Base-by-base conservation (phyloP, 1,284 basidiomycete species). In the Boletellus dicymbophilus region DNA sequence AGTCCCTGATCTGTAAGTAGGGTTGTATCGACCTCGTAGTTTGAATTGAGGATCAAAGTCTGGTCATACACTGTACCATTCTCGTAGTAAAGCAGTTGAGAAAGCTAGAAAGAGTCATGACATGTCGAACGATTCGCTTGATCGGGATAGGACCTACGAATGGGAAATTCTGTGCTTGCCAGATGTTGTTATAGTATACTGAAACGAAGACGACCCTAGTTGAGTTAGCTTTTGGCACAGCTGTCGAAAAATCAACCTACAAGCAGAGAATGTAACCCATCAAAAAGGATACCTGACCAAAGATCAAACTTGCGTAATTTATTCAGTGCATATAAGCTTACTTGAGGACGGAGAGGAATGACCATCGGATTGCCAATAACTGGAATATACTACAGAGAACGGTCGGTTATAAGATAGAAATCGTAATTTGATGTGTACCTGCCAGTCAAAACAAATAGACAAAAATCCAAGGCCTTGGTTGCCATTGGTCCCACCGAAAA, bases 401-500 rank as follows among this genome's bases (percentile, higher is more conserved):
- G 22, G 21, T 52, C 21, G 54, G 9, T 31, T 3, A 31, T 21
- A n/a, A n/a, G n/a, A 21, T 18, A 37, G 9, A 1, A 13, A 2
- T 9, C 4, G 7, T 10, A 9, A 7, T 16, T 4, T 3, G 4
- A 7, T 22, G 3, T 53, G 34, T 46, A 66, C 62, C 65, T 67
- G 75, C 81, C 83, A 85, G 60, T 85, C 82, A 38, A 85, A 74
- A 55, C 74, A 79, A 52, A 82, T 60, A 7, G 76, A 72, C 22
- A 80, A 59, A 27, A 81, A 52, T 9, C 77, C 78, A 22, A 81
- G 71, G 16, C 79, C 79, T 60, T 84, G 78, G 52, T 85, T 83
- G 53, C 81, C 81, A 55, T 79, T 79, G 4, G 73, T 78, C 22
- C 82, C 81, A 37, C 83, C 82, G 46, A 86, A 84, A 3, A 86